Conservation (phyloP, 768 basidiomycete species). For the Pleurotus ostreatus region DNA sequence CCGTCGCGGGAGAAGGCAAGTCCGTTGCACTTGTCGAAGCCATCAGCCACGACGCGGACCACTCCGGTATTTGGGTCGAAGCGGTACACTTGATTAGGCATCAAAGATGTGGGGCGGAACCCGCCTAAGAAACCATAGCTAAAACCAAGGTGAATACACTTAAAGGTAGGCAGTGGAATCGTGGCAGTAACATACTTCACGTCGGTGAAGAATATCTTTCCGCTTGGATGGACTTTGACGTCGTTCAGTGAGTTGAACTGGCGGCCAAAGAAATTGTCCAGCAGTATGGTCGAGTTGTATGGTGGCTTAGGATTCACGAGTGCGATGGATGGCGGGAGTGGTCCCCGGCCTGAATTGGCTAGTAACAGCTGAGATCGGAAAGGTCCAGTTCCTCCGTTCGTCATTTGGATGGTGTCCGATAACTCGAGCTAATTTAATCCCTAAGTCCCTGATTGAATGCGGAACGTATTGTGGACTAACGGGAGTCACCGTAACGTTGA, state of each 20-base stretch:
- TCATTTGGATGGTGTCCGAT: constrained; percentile 59
- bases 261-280: constrained; percentile 76
- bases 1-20: constrained; percentile 67
- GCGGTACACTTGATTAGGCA: constrained; percentile 77
- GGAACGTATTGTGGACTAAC: constrained; percentile 20
- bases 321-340: constrained; percentile 56
- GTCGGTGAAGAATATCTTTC: constrained; percentile 75
- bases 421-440: constrained; percentile 46
- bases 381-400: constrained; percentile 68
- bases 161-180: neutral
- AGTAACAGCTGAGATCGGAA: constrained; percentile 56
- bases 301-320: constrained; percentile 63
- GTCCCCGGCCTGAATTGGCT: constrained; percentile 61
- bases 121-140: constrained; percentile 63
- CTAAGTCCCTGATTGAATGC: neutral
- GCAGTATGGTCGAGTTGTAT: constrained; percentile 60
- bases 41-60: constrained; percentile 71
- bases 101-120: constrained; percentile 61
- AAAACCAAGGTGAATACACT: neutral
- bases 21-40: constrained; percentile 71
- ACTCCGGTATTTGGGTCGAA: constrained; percentile 62
- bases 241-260: constrained; percentile 85
- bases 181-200: constrained; percentile 38
- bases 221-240: constrained; percentile 67
- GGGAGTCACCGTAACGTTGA: constrained; percentile 46